A percentile compares a stretch with the other conserved stretches of the same genome.
phyloP scores from a whole-genome alignment of 1,284 basidiomycete genomes.

The Entoloma clypeatum region DNA sequence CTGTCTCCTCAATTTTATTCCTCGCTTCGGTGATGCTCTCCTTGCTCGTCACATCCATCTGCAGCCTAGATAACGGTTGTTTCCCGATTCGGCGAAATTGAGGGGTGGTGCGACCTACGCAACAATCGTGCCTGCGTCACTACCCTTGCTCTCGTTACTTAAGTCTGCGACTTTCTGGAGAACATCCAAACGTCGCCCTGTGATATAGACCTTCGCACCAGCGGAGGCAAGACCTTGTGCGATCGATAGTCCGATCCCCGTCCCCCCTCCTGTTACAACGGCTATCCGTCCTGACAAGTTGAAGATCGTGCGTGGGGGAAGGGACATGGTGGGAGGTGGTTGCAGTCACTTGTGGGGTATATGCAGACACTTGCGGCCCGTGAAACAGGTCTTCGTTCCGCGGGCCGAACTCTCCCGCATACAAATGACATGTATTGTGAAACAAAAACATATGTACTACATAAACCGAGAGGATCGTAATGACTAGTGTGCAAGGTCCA shows the following conservation, averaged over 20 bases:
- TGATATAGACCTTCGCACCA: conserved; percentile 82
- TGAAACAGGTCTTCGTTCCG: too few species aligned
- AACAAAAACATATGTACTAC: too few species aligned
- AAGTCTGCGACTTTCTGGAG: conserved; percentile 50
- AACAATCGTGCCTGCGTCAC: conserved; percentile 46
- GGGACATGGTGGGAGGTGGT: conserved; percentile 21
- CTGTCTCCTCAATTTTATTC: conserved; percentile 49
- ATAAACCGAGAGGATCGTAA: too few species aligned
- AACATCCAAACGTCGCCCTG: conserved; percentile 60
- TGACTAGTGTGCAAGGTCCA: too few species aligned
- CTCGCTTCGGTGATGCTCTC: conserved; percentile 58
- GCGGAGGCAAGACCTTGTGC: conserved; percentile 70
- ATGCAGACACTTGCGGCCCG: not conserved
- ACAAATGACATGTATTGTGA: too few species aligned
- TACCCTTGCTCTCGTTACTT: conserved; percentile 42
- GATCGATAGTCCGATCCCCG: conserved; percentile 77
- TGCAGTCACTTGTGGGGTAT: not conserved
- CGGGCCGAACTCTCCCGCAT: too few species aligned
- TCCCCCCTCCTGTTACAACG: conserved; percentile 77
- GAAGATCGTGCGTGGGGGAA: conserved; percentile 43
- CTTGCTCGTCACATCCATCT: conserved; percentile 70
- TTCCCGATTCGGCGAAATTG: not conserved
- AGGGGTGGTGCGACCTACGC: conserved; percentile 42
- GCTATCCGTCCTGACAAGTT: conserved; percentile 61
- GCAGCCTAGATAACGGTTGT: conserved; percentile 39